A percentile compares a stretch with the other conserved stretches of the same genome.
phyloP scores from a whole-genome alignment of 2,329 filamentous ascomycete species.

The Curvularia verruculosa region DNA sequence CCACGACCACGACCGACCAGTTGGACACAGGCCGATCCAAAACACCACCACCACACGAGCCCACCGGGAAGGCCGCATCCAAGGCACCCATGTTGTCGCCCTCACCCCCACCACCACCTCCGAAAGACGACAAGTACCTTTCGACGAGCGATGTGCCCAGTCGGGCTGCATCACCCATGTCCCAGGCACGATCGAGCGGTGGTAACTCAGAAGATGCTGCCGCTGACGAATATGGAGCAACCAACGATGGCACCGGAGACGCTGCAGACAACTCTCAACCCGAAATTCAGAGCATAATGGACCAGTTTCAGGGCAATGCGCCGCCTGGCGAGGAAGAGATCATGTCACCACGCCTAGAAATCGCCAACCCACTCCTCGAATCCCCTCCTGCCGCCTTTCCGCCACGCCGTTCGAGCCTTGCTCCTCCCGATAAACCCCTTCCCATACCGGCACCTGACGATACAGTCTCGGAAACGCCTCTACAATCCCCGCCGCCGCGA shows the following conservation, averaged over 20 bases:
- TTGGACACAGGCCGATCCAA: conserved; percentile 20
- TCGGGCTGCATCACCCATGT: conserved; percentile 40
- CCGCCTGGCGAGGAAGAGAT: conserved; percentile 80
- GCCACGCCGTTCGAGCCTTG: conserved; percentile 84
- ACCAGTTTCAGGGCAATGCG: conserved; percentile 81
- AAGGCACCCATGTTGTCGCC: conserved; percentile 43
- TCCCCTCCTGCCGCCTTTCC: conserved; percentile 69
- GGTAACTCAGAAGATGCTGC: conserved; percentile 48
- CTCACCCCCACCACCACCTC: conserved; percentile 56
- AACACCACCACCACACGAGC: conserved; percentile 30
- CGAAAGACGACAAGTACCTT: conserved; percentile 60
- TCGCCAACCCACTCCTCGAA: conserved; percentile 78
- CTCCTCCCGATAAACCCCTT: conserved; percentile 63
- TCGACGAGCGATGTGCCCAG: conserved; percentile 51
- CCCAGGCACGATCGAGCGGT: conserved; percentile 47
- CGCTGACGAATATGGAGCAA: conserved; percentile 58
- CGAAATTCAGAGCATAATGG: conserved; percentile 98
- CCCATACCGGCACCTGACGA: conserved; percentile 33
- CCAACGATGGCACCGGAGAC: conserved; percentile 44
- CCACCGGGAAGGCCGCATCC: conserved; percentile 31
- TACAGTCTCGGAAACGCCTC: conserved; percentile 26
- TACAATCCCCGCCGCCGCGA: conserved; percentile 43
- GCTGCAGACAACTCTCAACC: conserved; percentile 67
- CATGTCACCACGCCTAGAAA: conserved; percentile 86
- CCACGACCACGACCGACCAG: conserved; percentile 25